phyloP scores from a whole-genome alignment of 2,329 filamentous ascomycete species.

The Phaeosphaeriaceae sp. region DNA sequence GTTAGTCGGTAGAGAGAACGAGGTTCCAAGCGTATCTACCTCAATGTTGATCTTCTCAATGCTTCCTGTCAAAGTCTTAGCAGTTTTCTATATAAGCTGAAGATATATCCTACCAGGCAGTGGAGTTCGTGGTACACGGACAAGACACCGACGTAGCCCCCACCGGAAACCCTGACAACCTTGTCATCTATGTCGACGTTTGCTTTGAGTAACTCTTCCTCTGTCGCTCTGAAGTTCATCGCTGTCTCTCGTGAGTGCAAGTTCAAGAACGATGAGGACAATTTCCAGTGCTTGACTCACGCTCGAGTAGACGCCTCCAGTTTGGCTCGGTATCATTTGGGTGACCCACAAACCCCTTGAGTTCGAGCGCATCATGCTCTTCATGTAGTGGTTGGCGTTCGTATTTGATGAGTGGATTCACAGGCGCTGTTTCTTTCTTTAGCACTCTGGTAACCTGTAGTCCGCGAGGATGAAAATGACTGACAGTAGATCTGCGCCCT shows the following conservation, averaged over 20 bases:
- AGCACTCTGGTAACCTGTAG: not conserved
- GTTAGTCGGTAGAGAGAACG: not conserved
- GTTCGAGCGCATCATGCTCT: not conserved
- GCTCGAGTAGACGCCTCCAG: not conserved
- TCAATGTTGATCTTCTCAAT: not conserved
- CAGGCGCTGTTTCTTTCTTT: not conserved
- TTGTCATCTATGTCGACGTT: not conserved
- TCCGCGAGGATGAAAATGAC: not conserved
- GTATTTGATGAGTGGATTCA: not conserved
- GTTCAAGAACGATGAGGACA: not conserved
- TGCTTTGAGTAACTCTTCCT: not conserved
- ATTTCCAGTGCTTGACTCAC: not conserved
- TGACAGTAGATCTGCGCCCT: not conserved
- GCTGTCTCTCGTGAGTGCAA: not conserved
- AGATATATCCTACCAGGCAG: not conserved
- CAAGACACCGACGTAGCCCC: not conserved
- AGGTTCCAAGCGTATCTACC: not conserved
- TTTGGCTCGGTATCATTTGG: not conserved
- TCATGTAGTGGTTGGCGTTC: not conserved
- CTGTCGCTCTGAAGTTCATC: not conserved
- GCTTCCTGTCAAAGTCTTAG: not conserved
- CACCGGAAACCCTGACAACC: not conserved
- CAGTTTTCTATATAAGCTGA: not conserved
- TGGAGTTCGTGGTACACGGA: not conserved
- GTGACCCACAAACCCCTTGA: not conserved